Evolutionary conservation across 169 alveolate species (phyloP).

Genomic region (Cryptosporidium viatorum): DNA sequence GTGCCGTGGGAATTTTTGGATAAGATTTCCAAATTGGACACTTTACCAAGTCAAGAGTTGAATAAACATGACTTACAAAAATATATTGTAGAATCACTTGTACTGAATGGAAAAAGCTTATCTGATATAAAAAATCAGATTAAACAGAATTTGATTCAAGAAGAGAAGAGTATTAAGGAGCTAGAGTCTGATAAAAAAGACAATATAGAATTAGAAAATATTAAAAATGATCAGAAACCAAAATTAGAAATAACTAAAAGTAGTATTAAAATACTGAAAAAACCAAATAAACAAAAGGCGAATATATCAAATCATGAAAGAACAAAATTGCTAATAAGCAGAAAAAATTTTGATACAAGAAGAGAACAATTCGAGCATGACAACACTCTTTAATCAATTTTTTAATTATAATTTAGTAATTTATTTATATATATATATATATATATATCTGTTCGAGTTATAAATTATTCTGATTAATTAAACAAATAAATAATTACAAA

Average conservation of each 20-base stretch:
- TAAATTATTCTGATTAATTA: neutral
- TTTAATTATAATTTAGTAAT: neutral
- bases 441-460: constrained; percentile 24
- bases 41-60: constrained; percentile 24
- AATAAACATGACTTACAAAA: constrained; percentile 41
- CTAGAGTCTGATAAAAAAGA: neutral
- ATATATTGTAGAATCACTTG: constrained; percentile 40
- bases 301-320: neutral
- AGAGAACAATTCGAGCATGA: constrained; percentile 61
- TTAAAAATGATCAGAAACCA: neutral
- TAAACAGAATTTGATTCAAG: neutral
- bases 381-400: neutral
- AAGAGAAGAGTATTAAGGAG: neutral
- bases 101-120: constrained; percentile 34
- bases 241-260: neutral
- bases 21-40: constrained; percentile 13
- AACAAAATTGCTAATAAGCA: constrained; percentile 29
- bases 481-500: too few species aligned
- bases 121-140: neutral
- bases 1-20: constrained; percentile 73
- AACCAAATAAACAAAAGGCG: neutral
- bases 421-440: neutral
- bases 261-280: neutral
- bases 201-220: neutral
- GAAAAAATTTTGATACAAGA: constrained; percentile 56